These are phyloP conservation scores for Massarina eburnea DNA, from an alignment of 2,329 filamentous ascomycete genomes.

Conservation along the genomic window DNA sequence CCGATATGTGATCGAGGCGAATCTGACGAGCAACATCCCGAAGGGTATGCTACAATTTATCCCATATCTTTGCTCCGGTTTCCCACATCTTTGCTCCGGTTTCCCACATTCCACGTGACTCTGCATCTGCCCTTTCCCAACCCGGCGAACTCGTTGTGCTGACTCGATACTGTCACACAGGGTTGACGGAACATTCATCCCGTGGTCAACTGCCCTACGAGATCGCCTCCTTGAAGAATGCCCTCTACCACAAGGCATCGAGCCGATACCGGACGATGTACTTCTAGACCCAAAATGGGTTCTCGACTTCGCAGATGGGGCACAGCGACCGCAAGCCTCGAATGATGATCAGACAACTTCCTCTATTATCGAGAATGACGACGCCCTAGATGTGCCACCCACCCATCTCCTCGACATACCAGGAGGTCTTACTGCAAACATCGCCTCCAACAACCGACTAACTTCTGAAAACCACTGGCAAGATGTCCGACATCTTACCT, in stretches of 20 bases:
- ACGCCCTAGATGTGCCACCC: slow-evolving; percentile 32
- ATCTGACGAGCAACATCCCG: slow-evolving; percentile 89
- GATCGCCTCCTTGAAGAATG: slow-evolving; percentile 66
- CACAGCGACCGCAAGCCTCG: slow-evolving; percentile 4
- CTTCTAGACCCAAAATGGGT: slow-evolving; percentile 76
- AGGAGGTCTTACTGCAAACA: slow-evolving; percentile 56
- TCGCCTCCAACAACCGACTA: slow-evolving; percentile 69
- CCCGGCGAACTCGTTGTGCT: slow-evolving; percentile 4
- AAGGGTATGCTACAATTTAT: slow-evolving; percentile 66
- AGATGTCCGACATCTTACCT: slow-evolving; percentile 80
- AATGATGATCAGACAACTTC: neutral
- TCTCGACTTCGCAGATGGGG: slow-evolving; percentile 46
- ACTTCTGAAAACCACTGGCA: slow-evolving; percentile 85
- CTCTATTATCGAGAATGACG: slow-evolving; percentile 3
- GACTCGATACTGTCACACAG: no score
- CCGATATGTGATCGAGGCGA: slow-evolving; percentile 79
- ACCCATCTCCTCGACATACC: slow-evolving; percentile 60
- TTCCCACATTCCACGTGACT: neutral
- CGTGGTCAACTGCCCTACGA: slow-evolving; percentile 72
- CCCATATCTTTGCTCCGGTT: neutral
- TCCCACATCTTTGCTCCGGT: neutral
- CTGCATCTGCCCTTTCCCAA: neutral
- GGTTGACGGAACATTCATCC: slow-evolving; percentile 77
- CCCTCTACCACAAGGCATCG: slow-evolving; percentile 67
- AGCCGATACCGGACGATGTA: slow-evolving; percentile 72